phyloP scores from a whole-genome alignment of 768 basidiomycete genomes.

The Suillus weaverae region DNA sequence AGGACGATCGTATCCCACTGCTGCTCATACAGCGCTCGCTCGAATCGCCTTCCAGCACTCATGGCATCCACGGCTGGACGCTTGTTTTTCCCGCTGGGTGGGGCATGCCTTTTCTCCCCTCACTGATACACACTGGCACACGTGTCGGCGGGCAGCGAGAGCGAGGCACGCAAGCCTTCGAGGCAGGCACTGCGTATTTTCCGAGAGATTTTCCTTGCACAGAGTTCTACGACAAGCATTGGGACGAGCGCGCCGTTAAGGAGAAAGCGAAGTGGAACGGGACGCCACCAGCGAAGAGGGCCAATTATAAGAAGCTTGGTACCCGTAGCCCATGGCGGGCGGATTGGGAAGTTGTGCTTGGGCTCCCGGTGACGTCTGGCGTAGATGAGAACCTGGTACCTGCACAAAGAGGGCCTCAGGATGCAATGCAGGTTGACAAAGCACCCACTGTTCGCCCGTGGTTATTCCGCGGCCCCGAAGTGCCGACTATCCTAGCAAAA shows the following conservation, averaged over 20 bases:
- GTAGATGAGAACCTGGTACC: slow-evolving; percentile 42
- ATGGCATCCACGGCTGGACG: slow-evolving; percentile 81
- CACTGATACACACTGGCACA: slow-evolving; percentile 79
- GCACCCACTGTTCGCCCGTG: slow-evolving; percentile 44
- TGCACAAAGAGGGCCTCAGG: slow-evolving; percentile 53
- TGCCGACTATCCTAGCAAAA: slow-evolving; percentile 45
- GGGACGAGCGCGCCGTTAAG: slow-evolving; percentile 46
- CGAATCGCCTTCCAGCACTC: slow-evolving; percentile 37
- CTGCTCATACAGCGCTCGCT: slow-evolving; percentile 81
- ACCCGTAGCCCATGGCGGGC: slow-evolving; percentile 72
- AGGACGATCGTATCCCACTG: slow-evolving; percentile 84
- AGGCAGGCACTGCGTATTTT: slow-evolving; percentile 72
- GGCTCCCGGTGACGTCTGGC: slow-evolving; percentile 34
- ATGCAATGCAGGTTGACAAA: slow-evolving; percentile 14
- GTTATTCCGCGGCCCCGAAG: slow-evolving; percentile 65
- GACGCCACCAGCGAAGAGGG: slow-evolving; percentile 86
- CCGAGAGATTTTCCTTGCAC: slow-evolving; percentile 79
- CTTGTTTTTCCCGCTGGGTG: slow-evolving; percentile 85
- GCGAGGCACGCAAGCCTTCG: slow-evolving; percentile 76
- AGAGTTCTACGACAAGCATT: slow-evolving; percentile 51
- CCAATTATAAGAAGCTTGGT: slow-evolving; percentile 65
- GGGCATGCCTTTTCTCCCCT: slow-evolving; percentile 87
- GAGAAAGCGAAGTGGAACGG: slow-evolving; percentile 69
- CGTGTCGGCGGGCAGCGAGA: slow-evolving; percentile 87
- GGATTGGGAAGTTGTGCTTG: slow-evolving; percentile 76